Evolutionary conservation across 164 flowering plant species (phyloP).

Genomic region (Berberis vulgaris): DNA sequence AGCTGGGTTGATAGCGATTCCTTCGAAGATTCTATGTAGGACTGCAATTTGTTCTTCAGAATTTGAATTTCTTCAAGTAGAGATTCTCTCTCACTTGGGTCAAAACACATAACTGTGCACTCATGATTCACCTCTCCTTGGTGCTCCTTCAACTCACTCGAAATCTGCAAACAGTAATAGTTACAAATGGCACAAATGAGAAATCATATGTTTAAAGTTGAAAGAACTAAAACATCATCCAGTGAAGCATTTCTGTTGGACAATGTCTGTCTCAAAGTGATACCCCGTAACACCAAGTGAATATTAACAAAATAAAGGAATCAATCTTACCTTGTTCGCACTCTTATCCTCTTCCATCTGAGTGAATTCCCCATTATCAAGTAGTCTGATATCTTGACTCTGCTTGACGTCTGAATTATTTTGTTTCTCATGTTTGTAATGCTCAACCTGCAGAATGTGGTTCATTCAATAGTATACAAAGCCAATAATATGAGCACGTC

Average conservation of each 20-base stretch:
- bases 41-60: constrained; percentile 50
- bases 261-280: too few relatives aligned
- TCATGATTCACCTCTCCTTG: constrained; percentile 19
- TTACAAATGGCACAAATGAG: neutral
- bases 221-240: too few relatives aligned
- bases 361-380: constrained; percentile 11
- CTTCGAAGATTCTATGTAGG: constrained; percentile 24
- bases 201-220: too few relatives aligned
- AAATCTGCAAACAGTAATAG: constrained; percentile 25
- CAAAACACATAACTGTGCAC: constrained; percentile 32
- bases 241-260: too few relatives aligned
- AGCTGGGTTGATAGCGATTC: constrained; percentile 41
- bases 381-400: constrained; percentile 13
- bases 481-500: too few relatives aligned
- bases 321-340: neutral
- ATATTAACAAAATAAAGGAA: too few relatives aligned
- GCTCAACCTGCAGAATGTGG: constrained; percentile 35
- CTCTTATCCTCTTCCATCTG: constrained; percentile 11
- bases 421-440: constrained; percentile 28
- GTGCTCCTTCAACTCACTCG: constrained; percentile 2
- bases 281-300: too few relatives aligned
- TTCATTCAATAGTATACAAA: neutral
- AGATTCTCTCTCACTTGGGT: constrained; percentile 53
- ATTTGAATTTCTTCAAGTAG: constrained; percentile 67
- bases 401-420: neutral